Evolutionary conservation across 164 flowering plant genomes (phyloP).

Genomic region (Santalum album): DNA sequence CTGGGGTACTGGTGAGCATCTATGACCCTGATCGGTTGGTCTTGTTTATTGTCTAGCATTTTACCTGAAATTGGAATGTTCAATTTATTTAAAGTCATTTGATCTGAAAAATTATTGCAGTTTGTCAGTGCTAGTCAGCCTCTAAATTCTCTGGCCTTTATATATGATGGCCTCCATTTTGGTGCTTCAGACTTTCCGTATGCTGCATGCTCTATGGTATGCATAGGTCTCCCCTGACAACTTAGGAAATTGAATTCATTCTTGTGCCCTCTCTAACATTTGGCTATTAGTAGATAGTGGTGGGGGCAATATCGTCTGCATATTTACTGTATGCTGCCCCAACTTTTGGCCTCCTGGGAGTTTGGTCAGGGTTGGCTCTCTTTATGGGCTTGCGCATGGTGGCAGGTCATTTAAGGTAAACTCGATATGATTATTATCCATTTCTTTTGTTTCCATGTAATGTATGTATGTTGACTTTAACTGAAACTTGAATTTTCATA

Average conservation of each 20-base stretch:
- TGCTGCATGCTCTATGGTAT: constrained; percentile 79
- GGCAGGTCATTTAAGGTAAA: constrained; percentile 79
- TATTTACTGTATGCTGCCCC: constrained; percentile 63
- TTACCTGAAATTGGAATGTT: not conserved
- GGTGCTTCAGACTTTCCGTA: constrained; percentile 90
- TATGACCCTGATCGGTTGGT: not conserved
- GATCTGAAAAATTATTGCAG: constrained; percentile 29
- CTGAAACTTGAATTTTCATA: not conserved
- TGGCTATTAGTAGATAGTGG: constrained; percentile 42
- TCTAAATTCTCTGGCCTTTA: constrained; percentile 73
- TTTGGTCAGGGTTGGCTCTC: constrained; percentile 81
- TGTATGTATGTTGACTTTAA: not conserved
- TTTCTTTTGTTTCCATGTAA: not conserved
- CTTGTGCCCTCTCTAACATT: not conserved
- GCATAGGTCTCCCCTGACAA: not conserved
- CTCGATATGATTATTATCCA: not conserved
- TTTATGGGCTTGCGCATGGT: constrained; percentile 72
- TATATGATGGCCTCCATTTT: constrained; percentile 88
- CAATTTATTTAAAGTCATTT: not conserved
- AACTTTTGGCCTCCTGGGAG: constrained; percentile 65
- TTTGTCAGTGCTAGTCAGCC: constrained; percentile 93
- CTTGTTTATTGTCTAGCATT: not conserved
- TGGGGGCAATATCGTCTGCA: constrained; percentile 65
- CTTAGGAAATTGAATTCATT: not conserved
- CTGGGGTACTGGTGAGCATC: constrained; percentile 61